Evolutionary conservation across 2,329 filamentous ascomycete species (phyloP), one percentile per base, ranked within the genome.

Genomic region (Sordariomycetes sp.): DNA sequence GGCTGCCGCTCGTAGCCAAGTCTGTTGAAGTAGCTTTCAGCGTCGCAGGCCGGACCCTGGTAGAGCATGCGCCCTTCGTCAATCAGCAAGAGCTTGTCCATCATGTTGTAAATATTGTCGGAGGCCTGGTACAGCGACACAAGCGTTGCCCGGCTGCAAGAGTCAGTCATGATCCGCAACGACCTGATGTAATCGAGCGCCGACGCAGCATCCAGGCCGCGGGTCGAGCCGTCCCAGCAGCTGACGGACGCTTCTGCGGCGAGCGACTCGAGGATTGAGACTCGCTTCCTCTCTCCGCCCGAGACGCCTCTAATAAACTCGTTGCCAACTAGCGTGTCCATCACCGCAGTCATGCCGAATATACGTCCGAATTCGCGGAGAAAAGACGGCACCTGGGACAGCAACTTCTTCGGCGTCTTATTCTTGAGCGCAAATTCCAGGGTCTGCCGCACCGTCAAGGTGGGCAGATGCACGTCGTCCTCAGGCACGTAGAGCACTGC

Each of bases 221-320:
- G 68, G 0, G 83, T 88, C 15, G 63, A 64, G 23, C 14, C 32
- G 2, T n/a, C 30, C 30, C 30, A 32, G 14, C 15, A 15, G 11
- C 21, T 32, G 16, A 32, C 30, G 6, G 30, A 70, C 0, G 73
- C 71, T 21, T 66, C 63, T 11, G 79, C 79, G 10, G 86, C 63
- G 39, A 82, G 70, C 42, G 83, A 85, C 56, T 92, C 85, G 2
- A 82, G 83, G 40, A 92, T 86, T 29, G 77, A 83, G 6, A 92
- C 85, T 51, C 86, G 77, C 61, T 92, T 88, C 36, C 79, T 66
- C 52, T 85, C 80, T 26, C 80, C 80, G 17, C 80, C 80, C 8
- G 72, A 79, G 1, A 84, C 72, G 32, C 84, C 84, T 2, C 81
- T 75, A 9, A 86, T 68, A 29, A 81, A 75, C 43, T 86, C 80